Base-by-base conservation (phyloP, 2,329 filamentous ascomycete genomes). In the Taxawa tesnikishii region DNA sequence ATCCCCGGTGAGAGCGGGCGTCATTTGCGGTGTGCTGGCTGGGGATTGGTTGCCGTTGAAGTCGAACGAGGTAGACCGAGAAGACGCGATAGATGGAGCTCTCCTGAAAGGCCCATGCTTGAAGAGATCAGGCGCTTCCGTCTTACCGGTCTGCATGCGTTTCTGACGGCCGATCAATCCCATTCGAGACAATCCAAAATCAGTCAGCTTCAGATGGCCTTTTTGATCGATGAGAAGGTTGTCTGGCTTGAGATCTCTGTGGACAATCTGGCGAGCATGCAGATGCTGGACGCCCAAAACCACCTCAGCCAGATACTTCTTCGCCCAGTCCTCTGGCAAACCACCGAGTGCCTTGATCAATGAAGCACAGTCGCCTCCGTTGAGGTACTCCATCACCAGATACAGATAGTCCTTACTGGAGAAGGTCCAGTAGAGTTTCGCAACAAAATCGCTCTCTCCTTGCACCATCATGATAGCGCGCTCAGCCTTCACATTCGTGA, bases 381-480 rank as follows among this genome's bases (percentile, higher is more conserved):
- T 98, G 36, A 98, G 68, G 58, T 98, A 98, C 53, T 98, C 90
- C 90, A 98, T 98, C 15, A 98, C 90, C 37, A 98, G 68, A 52
- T 96, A 98, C 15, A 98, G 75, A 51, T 94, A 98, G 51, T 98
- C 90, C 52, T 98, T 98, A 67, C 88, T 98, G 4, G 90, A 94
- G 51, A 98, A 98, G 0, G 90, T 98, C 92, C 92, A 98, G 61
- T 96, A 98, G 9, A 98, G 70, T 62, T 98, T 98, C 15, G 90
- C 90, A 36, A 98, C 90, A 54, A 98, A 98, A 38, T 98, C 90
- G 54, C 92, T 98, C 56, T 96, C 85, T 14, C 90, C 90, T 60
- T 98, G 90, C 83, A 90, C 96, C 90, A 98, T 98, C 90, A 98
- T 96, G 52, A 98, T 98, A 14, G 92, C 92, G 43, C 90, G 75